phyloP scores from a whole-genome alignment of 2,329 filamentous ascomycete genomes.

The Aaosphaeria pasadenensis region DNA sequence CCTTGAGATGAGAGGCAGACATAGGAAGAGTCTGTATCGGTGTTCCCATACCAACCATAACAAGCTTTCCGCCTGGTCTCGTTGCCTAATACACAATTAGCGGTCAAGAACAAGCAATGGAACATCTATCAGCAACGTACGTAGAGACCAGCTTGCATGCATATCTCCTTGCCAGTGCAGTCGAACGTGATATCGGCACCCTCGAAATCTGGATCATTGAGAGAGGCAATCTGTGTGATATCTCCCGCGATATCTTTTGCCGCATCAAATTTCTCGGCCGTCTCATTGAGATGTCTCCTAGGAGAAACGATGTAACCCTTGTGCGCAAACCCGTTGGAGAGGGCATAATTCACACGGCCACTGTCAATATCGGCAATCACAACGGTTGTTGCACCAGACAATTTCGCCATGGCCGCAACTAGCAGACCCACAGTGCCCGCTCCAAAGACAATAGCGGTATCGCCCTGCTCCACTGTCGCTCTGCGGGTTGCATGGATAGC shows the following conservation, averaged over 20 bases:
- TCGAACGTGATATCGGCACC: conserved; percentile 42
- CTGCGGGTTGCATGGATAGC: conserved; percentile 82
- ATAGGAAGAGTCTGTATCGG: conserved; percentile 54
- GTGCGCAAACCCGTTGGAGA: conserved; percentile 37
- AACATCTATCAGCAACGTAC: conserved; percentile 21
- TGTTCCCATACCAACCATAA: conserved; percentile 58
- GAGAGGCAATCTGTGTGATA: conserved; percentile 34
- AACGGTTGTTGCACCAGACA: conserved; percentile 40
- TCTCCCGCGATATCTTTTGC: conserved; percentile 37
- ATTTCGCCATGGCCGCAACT: conserved; percentile 39
- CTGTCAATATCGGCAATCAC: conserved; percentile 40
- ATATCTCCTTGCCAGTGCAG: conserved; percentile 42
- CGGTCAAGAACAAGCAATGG: not conserved
- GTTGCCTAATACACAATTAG: conserved; percentile 27
- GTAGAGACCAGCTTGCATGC: conserved; percentile 42
- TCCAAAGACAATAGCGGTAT: conserved; percentile 79
- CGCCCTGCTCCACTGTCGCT: conserved; percentile 68
- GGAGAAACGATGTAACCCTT: conserved; percentile 35
- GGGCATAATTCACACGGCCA: conserved; percentile 39
- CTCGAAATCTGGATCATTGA: conserved; percentile 36
- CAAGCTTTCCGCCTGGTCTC: conserved; percentile 50
- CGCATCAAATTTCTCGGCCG: conserved; percentile 27
- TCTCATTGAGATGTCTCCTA: conserved; percentile 20
- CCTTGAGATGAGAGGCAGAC: conserved; percentile 53
- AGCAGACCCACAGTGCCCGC: conserved; percentile 62